These are phyloP conservation scores for Cryptococcus sp. DNA, from an alignment of 1,284 basidiomycete genomes.

Conservation along the genomic window DNA sequence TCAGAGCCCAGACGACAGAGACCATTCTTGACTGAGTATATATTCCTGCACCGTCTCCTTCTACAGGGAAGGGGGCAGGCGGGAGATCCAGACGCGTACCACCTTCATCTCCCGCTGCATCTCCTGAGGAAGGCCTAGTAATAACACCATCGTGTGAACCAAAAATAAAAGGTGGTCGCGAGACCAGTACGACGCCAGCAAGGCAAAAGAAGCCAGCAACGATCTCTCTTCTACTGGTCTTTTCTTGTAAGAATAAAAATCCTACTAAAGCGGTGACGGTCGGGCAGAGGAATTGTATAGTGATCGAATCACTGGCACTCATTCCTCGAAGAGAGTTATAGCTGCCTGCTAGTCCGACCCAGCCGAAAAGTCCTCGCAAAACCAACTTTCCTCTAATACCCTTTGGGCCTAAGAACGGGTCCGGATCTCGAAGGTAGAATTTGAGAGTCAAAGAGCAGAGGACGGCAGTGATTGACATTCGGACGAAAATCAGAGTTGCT, in stretches of 20 bases:
- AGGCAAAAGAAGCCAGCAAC: slow-evolving; percentile 66
- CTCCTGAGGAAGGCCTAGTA: too few relatives aligned
- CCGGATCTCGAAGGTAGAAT: slow-evolving; percentile 58
- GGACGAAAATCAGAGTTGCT: slow-evolving; percentile 42
- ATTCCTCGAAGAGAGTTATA: slow-evolving; percentile 71
- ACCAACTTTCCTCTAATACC: slow-evolving; percentile 64
- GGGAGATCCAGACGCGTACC: slow-evolving; percentile 18
- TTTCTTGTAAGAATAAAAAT: slow-evolving; percentile 67
- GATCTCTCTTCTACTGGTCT: slow-evolving; percentile 62
- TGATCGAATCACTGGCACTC: slow-evolving; percentile 71
- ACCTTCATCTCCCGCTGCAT: slow-evolving; percentile 28
- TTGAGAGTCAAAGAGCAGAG: slow-evolving; percentile 58
- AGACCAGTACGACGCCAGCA: slow-evolving; percentile 65
- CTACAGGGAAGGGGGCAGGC: slow-evolving; percentile 10
- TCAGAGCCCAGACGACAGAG: slow-evolving; percentile 40
- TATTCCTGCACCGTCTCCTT: slow-evolving; percentile 21
- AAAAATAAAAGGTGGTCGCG: slow-evolving; percentile 62
- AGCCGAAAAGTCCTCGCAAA: slow-evolving; percentile 64
- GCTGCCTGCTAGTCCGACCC: slow-evolving; percentile 45
- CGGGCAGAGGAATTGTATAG: slow-evolving; percentile 73
- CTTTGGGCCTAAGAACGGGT: slow-evolving; percentile 69
- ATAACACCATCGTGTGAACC: slow-evolving; percentile 46
- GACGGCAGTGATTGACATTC: slow-evolving; percentile 55
- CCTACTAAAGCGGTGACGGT: slow-evolving; percentile 69
- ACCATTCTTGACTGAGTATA: slow-evolving; percentile 10